Conservation (phyloP, 805 yeast genomes). For the Yamadazyma kitorensis region DNA sequence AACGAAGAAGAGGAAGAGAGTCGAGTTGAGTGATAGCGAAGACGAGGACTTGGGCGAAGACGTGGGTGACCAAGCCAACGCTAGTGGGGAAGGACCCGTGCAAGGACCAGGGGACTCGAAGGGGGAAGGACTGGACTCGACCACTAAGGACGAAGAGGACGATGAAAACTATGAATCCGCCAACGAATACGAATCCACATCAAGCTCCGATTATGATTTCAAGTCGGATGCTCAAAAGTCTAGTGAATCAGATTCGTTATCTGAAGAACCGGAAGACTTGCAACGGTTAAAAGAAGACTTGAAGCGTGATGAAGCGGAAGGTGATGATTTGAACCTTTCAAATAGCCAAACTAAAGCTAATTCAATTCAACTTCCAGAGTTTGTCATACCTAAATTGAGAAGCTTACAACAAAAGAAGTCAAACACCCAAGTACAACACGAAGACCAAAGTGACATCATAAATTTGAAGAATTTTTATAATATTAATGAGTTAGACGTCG, state of each 20-base stretch:
- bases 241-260: conserved; percentile 8
- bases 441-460: conserved; percentile 1
- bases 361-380: too few species aligned
- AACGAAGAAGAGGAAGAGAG: conserved; percentile 25
- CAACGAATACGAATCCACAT: conserved; percentile 7
- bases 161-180: conserved; percentile 12
- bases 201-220: conserved; percentile 7
- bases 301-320: conserved; percentile 16
- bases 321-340: conserved; percentile 20
- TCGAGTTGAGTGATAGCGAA: conserved; percentile 20
- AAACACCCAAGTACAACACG: too few species aligned
- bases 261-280: conserved; percentile 16
- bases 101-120: conserved; percentile 12
- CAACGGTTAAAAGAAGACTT: conserved; percentile 17
- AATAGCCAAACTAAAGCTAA: too few species aligned
- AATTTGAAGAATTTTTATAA: conserved; percentile 43
- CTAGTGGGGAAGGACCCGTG: conserved; percentile 17
- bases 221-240: conserved; percentile 5
- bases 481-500: conserved; percentile 54
- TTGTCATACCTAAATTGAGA: too few species aligned
- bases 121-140: too few species aligned
- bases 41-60: conserved; percentile 18
- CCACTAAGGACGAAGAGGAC: neutral
- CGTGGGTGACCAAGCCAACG: too few species aligned
- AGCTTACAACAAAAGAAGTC: too few species aligned